phyloP scores from a whole-genome alignment of 192 early-diverging fungal genomes.

The Podila verticillata region DNA sequence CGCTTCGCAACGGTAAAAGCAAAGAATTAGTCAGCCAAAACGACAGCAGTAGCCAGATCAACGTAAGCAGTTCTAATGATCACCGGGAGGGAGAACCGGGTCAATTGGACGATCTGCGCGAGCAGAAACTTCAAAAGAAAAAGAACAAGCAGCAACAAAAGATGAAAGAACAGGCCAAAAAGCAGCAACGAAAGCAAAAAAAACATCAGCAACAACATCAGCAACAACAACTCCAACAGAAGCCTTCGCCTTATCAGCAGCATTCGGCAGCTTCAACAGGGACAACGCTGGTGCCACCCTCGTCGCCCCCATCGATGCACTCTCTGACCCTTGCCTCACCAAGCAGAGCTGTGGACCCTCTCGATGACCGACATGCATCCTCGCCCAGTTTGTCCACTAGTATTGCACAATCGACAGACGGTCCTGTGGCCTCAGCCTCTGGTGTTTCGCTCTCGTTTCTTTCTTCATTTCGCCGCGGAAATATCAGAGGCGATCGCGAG shows the following conservation, averaged over 20 bases:
- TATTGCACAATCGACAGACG: no score
- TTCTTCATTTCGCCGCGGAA: no score
- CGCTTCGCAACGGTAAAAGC: constrained; percentile 6
- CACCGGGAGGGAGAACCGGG: not conserved
- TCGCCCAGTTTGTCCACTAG: no score
- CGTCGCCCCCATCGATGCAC: constrained; percentile 4
- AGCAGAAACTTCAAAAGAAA: constrained; percentile 9
- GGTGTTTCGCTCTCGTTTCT: no score
- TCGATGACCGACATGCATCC: no score
- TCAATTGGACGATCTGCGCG: constrained; percentile 15
- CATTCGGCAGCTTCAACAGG: constrained; percentile 11
- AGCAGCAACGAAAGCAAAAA: constrained; percentile 5
- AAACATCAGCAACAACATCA: constrained; percentile 14
- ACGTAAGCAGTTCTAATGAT: not conserved
- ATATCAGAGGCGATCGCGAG: no score
- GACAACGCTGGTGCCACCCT: not conserved
- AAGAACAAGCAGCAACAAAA: constrained; percentile 27
- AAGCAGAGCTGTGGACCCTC: no score
- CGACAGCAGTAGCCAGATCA: not conserved
- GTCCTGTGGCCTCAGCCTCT: no score
- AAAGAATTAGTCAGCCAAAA: not conserved
- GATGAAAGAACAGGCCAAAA: constrained; percentile 15
- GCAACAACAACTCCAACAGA: not conserved
- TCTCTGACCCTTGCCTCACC: no score
- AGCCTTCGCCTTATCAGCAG: constrained; percentile 1